Percentiles rank a stretch among this genome's conserved stretches.
phyloP scores from a whole-genome alignment of 306 rosid species.

The Cicer judaicum region DNA sequence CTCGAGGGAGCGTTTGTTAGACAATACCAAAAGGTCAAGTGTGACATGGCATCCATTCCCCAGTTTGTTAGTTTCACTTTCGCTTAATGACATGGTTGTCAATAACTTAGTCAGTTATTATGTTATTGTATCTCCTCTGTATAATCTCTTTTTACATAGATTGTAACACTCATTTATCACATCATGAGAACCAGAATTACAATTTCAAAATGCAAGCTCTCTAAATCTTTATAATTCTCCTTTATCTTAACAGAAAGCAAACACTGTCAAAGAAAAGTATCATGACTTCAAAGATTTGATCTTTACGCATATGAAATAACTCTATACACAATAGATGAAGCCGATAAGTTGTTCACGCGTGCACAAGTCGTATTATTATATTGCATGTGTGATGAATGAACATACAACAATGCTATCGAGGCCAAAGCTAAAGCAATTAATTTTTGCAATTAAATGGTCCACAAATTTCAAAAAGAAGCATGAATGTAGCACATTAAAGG shows the following conservation, averaged over 20 bases:
- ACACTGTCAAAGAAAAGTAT: constrained; percentile 7
- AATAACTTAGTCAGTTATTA: no score
- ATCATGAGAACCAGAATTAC: neutral
- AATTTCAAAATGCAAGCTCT: neutral
- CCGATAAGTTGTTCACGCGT: neutral
- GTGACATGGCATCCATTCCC: no score
- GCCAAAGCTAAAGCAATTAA: constrained; percentile 29
- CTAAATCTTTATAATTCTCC: neutral
- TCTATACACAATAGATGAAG: constrained; percentile 15
- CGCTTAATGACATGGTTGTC: no score
- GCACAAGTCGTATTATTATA: constrained; percentile 8
- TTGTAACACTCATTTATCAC: neutral
- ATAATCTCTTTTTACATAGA: neutral
- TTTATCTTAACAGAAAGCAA: constrained; percentile 19
- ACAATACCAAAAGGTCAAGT: no score
- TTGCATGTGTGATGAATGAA: constrained; percentile 4
- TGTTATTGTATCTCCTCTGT: no score
- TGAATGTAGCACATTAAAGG: constrained; percentile 34
- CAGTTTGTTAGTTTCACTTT: no score
- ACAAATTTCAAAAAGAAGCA: constrained; percentile 17
- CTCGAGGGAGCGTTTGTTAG: no score
- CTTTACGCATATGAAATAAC: neutral
- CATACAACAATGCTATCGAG: constrained; percentile 11
- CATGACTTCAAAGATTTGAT: neutral
- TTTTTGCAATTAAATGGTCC: constrained; percentile 38